phyloP scores from a whole-genome alignment of 148 eudicot genomes.

The Mesembryanthemum crystallinum region DNA sequence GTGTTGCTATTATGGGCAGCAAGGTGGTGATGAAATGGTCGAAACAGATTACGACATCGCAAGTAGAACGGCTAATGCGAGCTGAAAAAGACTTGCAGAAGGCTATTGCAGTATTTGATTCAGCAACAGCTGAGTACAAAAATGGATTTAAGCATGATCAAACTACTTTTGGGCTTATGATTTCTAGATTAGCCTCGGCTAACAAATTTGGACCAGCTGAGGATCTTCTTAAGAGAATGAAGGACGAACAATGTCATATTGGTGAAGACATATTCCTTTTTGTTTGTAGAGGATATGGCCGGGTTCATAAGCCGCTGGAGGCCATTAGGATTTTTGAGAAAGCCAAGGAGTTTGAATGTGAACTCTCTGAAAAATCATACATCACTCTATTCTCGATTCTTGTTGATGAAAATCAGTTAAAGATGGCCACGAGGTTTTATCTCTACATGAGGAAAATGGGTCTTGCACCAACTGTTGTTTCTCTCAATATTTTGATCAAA shows the following conservation, averaged over 20 bases:
- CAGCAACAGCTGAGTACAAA: constrained; percentile 74
- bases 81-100: constrained; percentile 68
- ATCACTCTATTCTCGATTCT: constrained; percentile 71
- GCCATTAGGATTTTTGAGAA: constrained; percentile 62
- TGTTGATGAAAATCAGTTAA: constrained; percentile 75
- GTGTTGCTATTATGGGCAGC: constrained; percentile 37
- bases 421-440: constrained; percentile 67
- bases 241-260: constrained; percentile 60
- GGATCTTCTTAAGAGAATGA: constrained; percentile 73
- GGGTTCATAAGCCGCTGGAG: constrained; percentile 85
- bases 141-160: constrained; percentile 77
- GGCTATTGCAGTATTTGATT: constrained; percentile 65
- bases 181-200: constrained; percentile 62
- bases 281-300: constrained; percentile 75
- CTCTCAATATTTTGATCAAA: constrained; percentile 83
- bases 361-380: constrained; percentile 55
- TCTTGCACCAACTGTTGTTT: constrained; percentile 60
- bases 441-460: constrained; percentile 70
- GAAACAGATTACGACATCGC: constrained; percentile 53
- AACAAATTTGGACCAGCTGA: constrained; percentile 77
- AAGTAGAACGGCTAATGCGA: constrained; percentile 66
- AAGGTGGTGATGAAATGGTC: constrained; percentile 66
- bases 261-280: constrained; percentile 59
- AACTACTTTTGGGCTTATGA: constrained; percentile 62
- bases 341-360: constrained; percentile 62